Evolutionary conservation across 2,329 filamentous ascomycete genomes (phyloP), one percentile per base, ranked within the genome.

Genomic region (Didymella glomerata): DNA sequence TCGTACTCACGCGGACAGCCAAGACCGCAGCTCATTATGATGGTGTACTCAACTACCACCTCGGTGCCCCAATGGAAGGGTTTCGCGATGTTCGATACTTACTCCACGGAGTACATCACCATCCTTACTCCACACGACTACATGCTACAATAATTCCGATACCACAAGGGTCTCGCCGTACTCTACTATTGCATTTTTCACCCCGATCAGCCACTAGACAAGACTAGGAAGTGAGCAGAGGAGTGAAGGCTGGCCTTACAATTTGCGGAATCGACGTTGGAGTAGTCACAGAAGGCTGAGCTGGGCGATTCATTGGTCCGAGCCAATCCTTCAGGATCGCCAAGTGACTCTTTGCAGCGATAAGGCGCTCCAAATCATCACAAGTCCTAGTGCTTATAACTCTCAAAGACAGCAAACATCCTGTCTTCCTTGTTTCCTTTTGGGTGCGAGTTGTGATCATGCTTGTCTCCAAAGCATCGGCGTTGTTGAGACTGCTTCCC

Each of bases 401-500:
- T 4, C 7, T 32, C 4, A 13, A 32, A 32, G 30, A 32, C 30
- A 13, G 30, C 11, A 16, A 32, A 14, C 14, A 5, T 27, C 24
- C 41, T 41, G 41, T 27, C 4, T n/a, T 40, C 36, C 18, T 25
- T 14, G 24, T 25, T 18, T 40, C 34, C 36, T 25, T 14, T 24
- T 44, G 22, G 16, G 7, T n/a, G 41, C 41, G 22, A 10, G n/a
- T 25, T 4, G 24, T 38, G 13, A 30, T 25, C 34, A 48, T 53
- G 49, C 55, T 27, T 22, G 25, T 20, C n/a, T 25, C 28, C 44
- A 58, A 45, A 4, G 28, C 44, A 16, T 48, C 55, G 24, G 32
- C 18, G 14, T 24, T 42, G 44, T 30, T 58, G 24, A 49, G 55
- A 25, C n/a, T 53, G 18, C 28, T 58, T 18, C 38, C 45, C 22